Conservation (phyloP, 345 rosid genomes). For the Raphanus raphanistrum region DNA sequence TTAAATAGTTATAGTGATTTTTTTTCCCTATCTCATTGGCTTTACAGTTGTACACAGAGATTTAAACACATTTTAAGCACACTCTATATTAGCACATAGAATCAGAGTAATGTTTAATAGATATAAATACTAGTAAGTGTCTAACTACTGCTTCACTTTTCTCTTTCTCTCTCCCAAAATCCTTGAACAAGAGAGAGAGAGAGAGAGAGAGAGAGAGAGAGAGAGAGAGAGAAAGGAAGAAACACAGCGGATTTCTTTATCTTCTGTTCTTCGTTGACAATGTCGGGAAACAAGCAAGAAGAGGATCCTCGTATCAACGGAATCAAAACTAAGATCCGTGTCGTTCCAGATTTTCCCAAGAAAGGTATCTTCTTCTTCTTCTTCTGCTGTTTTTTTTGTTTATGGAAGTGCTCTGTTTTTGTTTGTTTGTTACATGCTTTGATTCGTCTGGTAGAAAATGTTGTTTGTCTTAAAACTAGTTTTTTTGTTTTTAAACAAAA, state of each 20-base stretch:
- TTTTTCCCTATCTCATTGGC: background rate
- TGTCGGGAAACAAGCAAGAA: constrained; percentile 60
- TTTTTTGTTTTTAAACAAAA: background rate
- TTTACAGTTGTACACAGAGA: constrained; percentile 30
- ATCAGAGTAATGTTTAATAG: background rate
- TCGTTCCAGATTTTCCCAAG: constrained; percentile 84
- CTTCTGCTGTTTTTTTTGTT: background rate
- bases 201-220: background rate
- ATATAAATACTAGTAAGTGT: constrained; percentile 32
- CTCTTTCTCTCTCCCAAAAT: constrained; percentile 19
- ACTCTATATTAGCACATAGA: constrained; percentile 22
- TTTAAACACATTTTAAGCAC: constrained; percentile 36
- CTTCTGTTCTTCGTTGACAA: constrained; percentile 41
- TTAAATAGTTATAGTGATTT: background rate
- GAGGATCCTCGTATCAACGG: constrained; percentile 73
- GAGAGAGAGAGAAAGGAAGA: background rate
- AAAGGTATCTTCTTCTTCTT: constrained; percentile 45
- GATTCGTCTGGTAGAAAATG: constrained; percentile 27
- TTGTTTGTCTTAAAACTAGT: background rate
- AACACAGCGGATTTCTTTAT: constrained; percentile 12
- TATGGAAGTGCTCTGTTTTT: background rate
- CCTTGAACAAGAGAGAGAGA: constrained; percentile 5
- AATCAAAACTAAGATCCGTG: constrained; percentile 77
- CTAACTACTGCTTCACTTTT: constrained; percentile 27
- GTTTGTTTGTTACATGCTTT: constrained; percentile 5